Base-by-base conservation (phyloP, 2,329 filamentous ascomycete species). In the Teratosphaeria pseudoeucalypti region DNA sequence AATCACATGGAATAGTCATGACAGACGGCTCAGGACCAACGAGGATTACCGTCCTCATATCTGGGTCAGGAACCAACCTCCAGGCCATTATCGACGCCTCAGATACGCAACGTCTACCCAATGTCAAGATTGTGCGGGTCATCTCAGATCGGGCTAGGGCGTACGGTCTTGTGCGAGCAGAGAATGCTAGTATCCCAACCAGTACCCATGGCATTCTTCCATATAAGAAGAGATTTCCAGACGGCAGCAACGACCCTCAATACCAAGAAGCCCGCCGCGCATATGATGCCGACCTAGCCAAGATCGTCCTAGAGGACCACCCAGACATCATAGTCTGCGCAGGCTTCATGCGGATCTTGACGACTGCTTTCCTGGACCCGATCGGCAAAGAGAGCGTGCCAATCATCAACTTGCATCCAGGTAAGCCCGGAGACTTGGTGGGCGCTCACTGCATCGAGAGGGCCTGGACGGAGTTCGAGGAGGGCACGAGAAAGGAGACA, bases 261-360 rank as follows among this genome's bases (percentile, higher is more conserved):
- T 66, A 57, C 60, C 62, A 71, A 75, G 61, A 71, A 52, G 86
- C 84, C 1, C 82, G 90, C 27, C 76, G 80, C 54, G 79, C 79
- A 58, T 95, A 94, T 73, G 90, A 95, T 71, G 82, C 84, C 14
- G 88, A 89, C 52, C 78, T 95, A 63, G 88, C 89, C 0, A 73
- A 80, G 52, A 79, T 86, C 61, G 81, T 95, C 57, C 77, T 92
- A 27, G 72, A 75, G 4, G 82, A 87, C 63, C 74, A 74, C 60
- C 90, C 90, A 0, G 83, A 92, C 58, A 74, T 95, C 58, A 84
- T 95, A 55, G 86, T 94, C 9, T 88, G 91, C 65, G 86, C 89
- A 3, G 90, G 91, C 2, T 95, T 89, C 82, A 95, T 95, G 90
- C 86, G 94, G 72, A 86, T 95, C 60, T 82, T 95, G 55, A 85